Evolutionary conservation across 164 flowering plant species (phyloP), one percentile per base, ranked within the genome.

Genomic region (Litsea cubeba): DNA sequence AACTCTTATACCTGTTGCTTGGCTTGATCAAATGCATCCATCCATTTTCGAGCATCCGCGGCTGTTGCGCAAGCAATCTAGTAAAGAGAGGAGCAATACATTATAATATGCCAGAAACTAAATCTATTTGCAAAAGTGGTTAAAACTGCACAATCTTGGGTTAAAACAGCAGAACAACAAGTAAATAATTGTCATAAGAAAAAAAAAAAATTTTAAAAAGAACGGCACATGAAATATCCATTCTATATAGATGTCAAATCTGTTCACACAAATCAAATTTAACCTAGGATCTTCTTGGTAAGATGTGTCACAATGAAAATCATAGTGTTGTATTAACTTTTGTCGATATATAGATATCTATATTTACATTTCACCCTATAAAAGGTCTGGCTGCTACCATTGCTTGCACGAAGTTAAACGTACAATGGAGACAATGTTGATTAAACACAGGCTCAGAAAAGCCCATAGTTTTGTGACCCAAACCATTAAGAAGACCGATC

Each of bases 11-110:
- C 97, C 92, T 89, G 97, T 71, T 93, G 92, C 83, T 93, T 93
- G 68, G 95, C 99, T 1, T 90, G 91, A 76, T 93, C 95, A 87
- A 95, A 95, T 79, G 99, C 99, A 75, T 93, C 97, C 87, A 90
- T 83, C 99, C 99, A 95, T 81, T 85, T 89, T 67, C 78, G 84
- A 24, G 89, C 89, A 81, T 93, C 99, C 65, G 90, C 98, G 82
- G 93, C 90, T 11, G 86, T 80, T 70, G 92, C 88, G 84, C 97
- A 93, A 75, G 97, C 99, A 87, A 95, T 93, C 98, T 95, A 76
- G 73, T 76, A 88, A 76, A 72, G 12, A 62, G 32, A 76, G n/a
- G 23, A 66, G 30, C 11, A 14, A 57, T 40, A 49, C 26, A 2
- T 15, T 65, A 40, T 25, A 62, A 28, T 23, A 23, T 63, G 18